Evolutionary conservation across 768 basidiomycete species (phyloP).

Genomic region (Xanthoconium purpureum): DNA sequence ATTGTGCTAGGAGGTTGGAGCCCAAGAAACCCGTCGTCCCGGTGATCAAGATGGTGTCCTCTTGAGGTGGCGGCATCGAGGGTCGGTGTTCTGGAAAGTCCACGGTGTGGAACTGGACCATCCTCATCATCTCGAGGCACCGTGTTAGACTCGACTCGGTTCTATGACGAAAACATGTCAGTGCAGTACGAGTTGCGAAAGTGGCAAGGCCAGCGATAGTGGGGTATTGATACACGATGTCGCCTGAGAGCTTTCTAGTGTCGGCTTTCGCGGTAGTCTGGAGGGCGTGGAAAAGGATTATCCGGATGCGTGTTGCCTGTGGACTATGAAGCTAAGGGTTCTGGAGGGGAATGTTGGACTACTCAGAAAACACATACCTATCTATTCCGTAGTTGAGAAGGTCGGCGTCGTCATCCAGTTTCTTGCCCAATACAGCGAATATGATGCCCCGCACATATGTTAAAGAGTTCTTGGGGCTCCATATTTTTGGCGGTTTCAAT

Average conservation of each 20-base stretch:
- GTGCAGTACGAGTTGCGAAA: constrained; percentile 13
- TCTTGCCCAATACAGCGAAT: constrained; percentile 8
- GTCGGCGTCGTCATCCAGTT: constrained; percentile 8
- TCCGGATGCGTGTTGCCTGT: constrained; percentile 41
- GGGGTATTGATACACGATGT: constrained; percentile 37
- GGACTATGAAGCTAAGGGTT: constrained; percentile 26
- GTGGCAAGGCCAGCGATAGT: constrained; percentile 27
- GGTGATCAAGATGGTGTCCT: constrained; percentile 30
- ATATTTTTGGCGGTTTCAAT: constrained; percentile 16
- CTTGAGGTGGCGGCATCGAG: not conserved
- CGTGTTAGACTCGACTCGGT: constrained; percentile 14
- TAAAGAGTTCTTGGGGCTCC: constrained; percentile 14
- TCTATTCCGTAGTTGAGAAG: constrained; percentile 12
- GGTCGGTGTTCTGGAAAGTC: constrained; percentile 11
- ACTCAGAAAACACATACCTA: constrained; percentile 1
- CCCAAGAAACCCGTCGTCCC: constrained; percentile 37
- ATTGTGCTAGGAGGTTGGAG: constrained; percentile 24
- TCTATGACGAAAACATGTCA: constrained; percentile 9
- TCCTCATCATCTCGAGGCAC: constrained; percentile 15
- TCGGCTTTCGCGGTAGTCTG: constrained; percentile 22
- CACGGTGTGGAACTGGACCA: not conserved
- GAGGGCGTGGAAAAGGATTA: constrained; percentile 36
- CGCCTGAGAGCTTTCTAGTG: constrained; percentile 22
- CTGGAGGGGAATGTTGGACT: not conserved
- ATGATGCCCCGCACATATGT: constrained; percentile 15